A percentile compares a stretch with the other conserved stretches of the same genome.
phyloP scores from a whole-genome alignment of 2,329 filamentous ascomycete genomes.

The Dactylellina haptotyla region DNA sequence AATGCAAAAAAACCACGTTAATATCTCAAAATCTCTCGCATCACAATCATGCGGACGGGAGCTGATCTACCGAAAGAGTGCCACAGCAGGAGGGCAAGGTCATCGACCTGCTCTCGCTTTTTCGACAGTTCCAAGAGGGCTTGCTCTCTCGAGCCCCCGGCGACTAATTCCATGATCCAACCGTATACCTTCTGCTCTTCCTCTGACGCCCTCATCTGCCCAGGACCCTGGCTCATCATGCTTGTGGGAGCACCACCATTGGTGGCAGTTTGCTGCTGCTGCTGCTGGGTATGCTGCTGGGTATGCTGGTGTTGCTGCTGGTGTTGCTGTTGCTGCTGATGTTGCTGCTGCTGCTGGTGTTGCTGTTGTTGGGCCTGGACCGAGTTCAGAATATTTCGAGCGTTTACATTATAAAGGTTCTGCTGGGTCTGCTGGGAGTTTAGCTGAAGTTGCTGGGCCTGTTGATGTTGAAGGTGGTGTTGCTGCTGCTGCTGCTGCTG shows the following conservation, averaged over 20 bases:
- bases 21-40: background rate
- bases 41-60: background rate
- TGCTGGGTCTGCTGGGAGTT: slow-evolving; percentile 47
- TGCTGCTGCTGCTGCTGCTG: slow-evolving; percentile 56
- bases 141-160: slow-evolving; percentile 75
- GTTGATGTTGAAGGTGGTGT: slow-evolving; percentile 55
- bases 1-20: slow-evolving; percentile 52
- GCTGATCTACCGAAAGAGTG: slow-evolving; percentile 88
- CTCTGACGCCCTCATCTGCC: slow-evolving; percentile 55
- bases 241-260: slow-evolving; percentile 59
- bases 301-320: slow-evolving; percentile 30
- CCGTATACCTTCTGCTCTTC: slow-evolving; percentile 58
- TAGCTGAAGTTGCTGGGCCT: slow-evolving; percentile 43
- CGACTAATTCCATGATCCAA: slow-evolving; percentile 58
- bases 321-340: slow-evolving; percentile 28
- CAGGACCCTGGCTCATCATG: slow-evolving; percentile 51
- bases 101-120: slow-evolving; percentile 97
- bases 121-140: slow-evolving; percentile 96
- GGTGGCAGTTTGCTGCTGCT: slow-evolving; percentile 68
- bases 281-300: slow-evolving; percentile 57
- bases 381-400: slow-evolving; percentile 39
- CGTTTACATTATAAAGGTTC: slow-evolving; percentile 42
- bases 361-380: slow-evolving; percentile 36
- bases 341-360: slow-evolving; percentile 41
- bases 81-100: slow-evolving; percentile 95